Conservation (phyloP, 495 filamentous ascomycete genomes). For the Bathelium albidoporum region DNA sequence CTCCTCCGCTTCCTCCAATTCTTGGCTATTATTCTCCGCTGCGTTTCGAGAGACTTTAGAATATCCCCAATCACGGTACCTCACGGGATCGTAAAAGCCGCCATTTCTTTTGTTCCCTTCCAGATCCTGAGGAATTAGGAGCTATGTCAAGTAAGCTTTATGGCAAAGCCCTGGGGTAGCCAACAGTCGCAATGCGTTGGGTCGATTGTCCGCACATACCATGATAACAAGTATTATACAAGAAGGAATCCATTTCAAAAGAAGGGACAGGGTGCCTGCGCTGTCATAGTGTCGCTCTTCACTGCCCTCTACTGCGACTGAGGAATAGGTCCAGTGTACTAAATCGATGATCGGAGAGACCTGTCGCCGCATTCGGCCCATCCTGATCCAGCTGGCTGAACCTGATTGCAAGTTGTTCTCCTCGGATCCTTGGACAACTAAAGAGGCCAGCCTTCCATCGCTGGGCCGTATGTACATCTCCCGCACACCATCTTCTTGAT, state of each 20-base stretch:
- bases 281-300: background rate
- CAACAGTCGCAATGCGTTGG: background rate
- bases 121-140: conserved; percentile 3
- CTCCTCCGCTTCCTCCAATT: conserved; percentile 9
- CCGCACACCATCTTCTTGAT: background rate
- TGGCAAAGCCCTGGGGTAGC: too few species aligned
- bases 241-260: conserved; percentile 16
- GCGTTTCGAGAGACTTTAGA: conserved; percentile 19
- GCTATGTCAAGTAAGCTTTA: conserved; percentile 3
- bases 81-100: conserved; percentile 14
- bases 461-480: background rate
- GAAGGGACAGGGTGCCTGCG: background rate
- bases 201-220: conserved; percentile 3
- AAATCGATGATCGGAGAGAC: background rate
- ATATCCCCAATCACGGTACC: conserved; percentile 18
- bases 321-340: background rate
- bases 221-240: conserved; percentile 13
- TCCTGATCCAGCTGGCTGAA: background rate
- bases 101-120: conserved; percentile 10
- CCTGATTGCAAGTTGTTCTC: background rate
- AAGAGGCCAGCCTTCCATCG: background rate
- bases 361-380: background rate
- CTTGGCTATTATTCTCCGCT: background rate
- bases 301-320: background rate
- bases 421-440: background rate